Percentiles rank a stretch among this genome's conserved stretches.
Evolutionary conservation across 148 eudicot genomes (phyloP).

Genomic region (Silene latifolia): DNA sequence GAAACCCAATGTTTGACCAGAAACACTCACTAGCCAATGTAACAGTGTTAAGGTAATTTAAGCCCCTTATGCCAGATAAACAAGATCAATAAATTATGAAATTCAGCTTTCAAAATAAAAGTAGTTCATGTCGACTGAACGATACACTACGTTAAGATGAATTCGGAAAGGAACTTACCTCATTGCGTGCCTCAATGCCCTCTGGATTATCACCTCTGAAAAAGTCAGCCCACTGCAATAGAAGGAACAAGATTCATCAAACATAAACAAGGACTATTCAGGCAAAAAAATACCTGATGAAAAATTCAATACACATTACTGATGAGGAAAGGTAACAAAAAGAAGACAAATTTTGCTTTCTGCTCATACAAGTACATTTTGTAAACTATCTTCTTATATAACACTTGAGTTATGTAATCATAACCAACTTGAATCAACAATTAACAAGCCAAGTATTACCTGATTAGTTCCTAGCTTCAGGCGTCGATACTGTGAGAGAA

Average conservation of each 20-base stretch:
- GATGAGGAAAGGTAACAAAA: not conserved
- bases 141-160: not conserved
- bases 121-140: not conserved
- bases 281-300: not conserved
- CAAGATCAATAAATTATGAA: not conserved
- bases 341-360: not conserved
- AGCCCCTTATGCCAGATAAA: not conserved
- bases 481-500: constrained; percentile 79
- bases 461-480: constrained; percentile 89
- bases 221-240: constrained; percentile 82
- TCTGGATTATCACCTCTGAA: constrained; percentile 95
- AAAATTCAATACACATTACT: not conserved
- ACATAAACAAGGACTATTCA: not conserved
- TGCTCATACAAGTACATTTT: not conserved
- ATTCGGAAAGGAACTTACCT: constrained; percentile 46
- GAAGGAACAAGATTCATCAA: constrained; percentile 17
- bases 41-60: not conserved
- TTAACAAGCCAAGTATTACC: constrained; percentile 36
- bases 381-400: no score
- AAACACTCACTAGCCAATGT: not conserved
- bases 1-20: not conserved
- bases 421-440: not conserved
- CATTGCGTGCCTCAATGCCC: constrained; percentile 97
- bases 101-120: not conserved
- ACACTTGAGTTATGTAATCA: not conserved